Percentiles rank a stretch among this genome's conserved stretches.
Evolutionary conservation across 208 protist genomes (phyloP).

Genomic region (Acanthamoeba sp.): DNA sequence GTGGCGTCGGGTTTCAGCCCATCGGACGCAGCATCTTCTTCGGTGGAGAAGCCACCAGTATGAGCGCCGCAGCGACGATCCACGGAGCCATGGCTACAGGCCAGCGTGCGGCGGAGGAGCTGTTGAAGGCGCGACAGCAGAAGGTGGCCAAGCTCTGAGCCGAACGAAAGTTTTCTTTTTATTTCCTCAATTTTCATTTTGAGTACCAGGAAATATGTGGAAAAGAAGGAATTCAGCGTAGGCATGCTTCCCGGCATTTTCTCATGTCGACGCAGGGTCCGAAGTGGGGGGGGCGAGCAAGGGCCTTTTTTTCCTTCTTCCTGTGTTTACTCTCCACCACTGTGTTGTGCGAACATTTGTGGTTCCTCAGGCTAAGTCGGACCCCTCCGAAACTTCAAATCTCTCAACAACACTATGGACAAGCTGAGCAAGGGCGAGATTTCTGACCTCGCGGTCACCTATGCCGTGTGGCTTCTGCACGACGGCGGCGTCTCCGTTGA

Average conservation of each 20-base stretch:
- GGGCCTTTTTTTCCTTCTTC: not conserved
- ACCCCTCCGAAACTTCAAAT: constrained; percentile 49
- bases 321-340: not conserved
- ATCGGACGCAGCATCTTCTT: constrained; percentile 31
- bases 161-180: not conserved
- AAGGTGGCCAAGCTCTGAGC: not conserved
- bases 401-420: constrained; percentile 49
- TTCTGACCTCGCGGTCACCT: constrained; percentile 47
- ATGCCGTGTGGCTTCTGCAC: constrained; percentile 54
- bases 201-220: not conserved
- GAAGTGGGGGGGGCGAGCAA: not conserved
- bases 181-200: not conserved
- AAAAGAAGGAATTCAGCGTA: constrained; percentile 51
- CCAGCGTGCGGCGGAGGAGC: not conserved
- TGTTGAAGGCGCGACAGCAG: constrained; percentile 16
- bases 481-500: constrained; percentile 53
- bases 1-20: not conserved
- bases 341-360: constrained; percentile 61
- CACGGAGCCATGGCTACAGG: not conserved
- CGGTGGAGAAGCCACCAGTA: constrained; percentile 21
- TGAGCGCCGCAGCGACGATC: not conserved
- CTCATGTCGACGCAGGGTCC: not conserved
- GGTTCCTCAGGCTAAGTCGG: constrained; percentile 63
- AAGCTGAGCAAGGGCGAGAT: constrained; percentile 62
- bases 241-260: constrained; percentile 6